Evolutionary conservation across 2,329 filamentous ascomycete genomes (phyloP).

Genomic region (Trichoderma sp.): DNA sequence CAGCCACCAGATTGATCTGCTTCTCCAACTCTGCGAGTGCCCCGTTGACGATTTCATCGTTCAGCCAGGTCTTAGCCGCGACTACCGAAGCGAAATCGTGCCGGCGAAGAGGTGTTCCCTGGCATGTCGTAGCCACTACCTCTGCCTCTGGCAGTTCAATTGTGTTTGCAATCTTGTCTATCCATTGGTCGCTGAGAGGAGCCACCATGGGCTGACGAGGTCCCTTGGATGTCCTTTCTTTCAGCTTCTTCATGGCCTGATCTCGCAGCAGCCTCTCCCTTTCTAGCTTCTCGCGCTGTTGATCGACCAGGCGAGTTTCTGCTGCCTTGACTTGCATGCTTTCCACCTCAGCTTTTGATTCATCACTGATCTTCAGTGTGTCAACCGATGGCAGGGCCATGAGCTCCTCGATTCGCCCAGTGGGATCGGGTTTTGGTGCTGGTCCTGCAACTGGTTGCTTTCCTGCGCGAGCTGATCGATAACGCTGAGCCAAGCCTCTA

Average conservation of each 20-base stretch:
- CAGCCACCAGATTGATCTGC: conserved; percentile 55
- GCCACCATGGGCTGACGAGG: conserved; percentile 26
- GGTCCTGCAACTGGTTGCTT: neutral
- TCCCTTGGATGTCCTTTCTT: conserved; percentile 21
- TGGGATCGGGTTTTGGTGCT: conserved; percentile 18
- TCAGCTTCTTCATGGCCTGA: conserved; percentile 20
- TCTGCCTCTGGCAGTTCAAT: neutral
- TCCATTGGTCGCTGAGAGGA: conserved; percentile 31
- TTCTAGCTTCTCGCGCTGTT: neutral
- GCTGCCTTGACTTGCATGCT: neutral
- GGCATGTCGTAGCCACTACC: conserved; percentile 45
- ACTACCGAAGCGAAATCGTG: conserved; percentile 65
- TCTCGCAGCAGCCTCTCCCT: neutral
- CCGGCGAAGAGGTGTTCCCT: conserved; percentile 47
- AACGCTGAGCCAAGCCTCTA: neutral
- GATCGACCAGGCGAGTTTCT: conserved; percentile 10
- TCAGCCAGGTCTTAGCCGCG: conserved; percentile 61
- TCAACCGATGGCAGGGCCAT: conserved; percentile 28
- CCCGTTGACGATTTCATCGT: conserved; percentile 72
- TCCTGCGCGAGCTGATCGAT: neutral
- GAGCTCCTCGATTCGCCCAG: conserved; percentile 27
- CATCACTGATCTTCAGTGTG: conserved; percentile 30
- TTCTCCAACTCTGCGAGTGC: conserved; percentile 59
- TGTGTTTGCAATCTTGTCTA: neutral
- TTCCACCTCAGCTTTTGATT: conserved; percentile 23